These are phyloP conservation scores for Yamadazyma endophytica DNA, from an alignment of 805 yeast genomes.

Conservation along the genomic window DNA sequence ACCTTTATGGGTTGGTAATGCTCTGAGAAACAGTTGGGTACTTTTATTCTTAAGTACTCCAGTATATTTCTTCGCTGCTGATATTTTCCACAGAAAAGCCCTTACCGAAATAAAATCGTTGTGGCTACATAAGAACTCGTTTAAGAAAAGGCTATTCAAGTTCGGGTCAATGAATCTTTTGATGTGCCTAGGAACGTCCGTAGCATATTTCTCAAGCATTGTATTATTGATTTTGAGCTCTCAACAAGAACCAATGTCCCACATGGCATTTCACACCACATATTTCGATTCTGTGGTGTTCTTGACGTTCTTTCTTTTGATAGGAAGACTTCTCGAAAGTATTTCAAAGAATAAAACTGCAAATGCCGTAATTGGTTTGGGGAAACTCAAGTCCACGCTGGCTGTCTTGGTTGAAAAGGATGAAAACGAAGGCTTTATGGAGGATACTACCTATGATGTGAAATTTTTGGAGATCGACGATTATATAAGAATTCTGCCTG, in stretches of 20 bases:
- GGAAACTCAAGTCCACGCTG: conserved; percentile 45
- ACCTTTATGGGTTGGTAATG: conserved; percentile 62
- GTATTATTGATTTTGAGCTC: conserved; percentile 50
- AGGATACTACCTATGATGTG: conserved; percentile 20
- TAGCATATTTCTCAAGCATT: conserved; percentile 67
- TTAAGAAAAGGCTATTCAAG: conserved; percentile 52
- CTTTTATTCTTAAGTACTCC: conserved; percentile 65
- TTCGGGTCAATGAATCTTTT: conserved; percentile 79
- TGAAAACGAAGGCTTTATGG: conserved; percentile 15
- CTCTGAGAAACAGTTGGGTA: conserved; percentile 61
- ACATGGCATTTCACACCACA: conserved; percentile 53
- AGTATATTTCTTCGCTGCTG: conserved; percentile 71
- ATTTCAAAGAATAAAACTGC: conserved; percentile 66
- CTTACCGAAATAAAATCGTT: conserved; percentile 52
- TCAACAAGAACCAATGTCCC: conserved; percentile 14
- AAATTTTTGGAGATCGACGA: conserved; percentile 52
- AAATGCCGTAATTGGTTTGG: conserved; percentile 53
- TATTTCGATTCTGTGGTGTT: conserved; percentile 80
- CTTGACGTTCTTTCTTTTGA: conserved; percentile 63
- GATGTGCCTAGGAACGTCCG: conserved; percentile 69
- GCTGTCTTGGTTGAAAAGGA: conserved; percentile 38
- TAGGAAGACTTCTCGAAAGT: conserved; percentile 67
- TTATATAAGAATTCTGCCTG: conserved; percentile 43
- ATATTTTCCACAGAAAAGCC: conserved; percentile 67
- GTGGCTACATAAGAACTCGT: conserved; percentile 54